Evolutionary conservation across 192 early-diverging fungal genomes (phyloP).

Genomic region (Gonapodya sp.): DNA sequence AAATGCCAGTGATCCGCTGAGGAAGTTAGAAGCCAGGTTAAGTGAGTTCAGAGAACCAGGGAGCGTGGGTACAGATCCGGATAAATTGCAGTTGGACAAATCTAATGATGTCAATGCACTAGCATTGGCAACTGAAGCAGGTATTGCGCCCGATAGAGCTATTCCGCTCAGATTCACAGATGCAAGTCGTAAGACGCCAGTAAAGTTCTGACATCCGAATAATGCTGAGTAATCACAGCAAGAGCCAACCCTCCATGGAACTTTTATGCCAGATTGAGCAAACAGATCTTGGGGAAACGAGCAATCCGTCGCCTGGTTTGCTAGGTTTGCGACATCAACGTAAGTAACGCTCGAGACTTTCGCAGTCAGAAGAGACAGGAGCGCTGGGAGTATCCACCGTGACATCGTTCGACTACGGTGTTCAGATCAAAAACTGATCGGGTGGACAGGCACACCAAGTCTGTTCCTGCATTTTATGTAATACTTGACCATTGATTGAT

Average conservation of each 20-base stretch:
- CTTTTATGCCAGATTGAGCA: not conserved
- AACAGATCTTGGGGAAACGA: not conserved
- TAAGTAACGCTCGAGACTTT: too few species aligned
- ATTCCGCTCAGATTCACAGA: not conserved
- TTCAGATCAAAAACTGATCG: too few species aligned
- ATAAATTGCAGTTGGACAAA: not conserved
- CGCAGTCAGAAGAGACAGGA: too few species aligned
- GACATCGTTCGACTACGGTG: too few species aligned
- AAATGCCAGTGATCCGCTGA: not conserved
- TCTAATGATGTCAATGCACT: not conserved
- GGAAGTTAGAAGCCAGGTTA: not conserved
- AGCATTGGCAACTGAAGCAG: not conserved
- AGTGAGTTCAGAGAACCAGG: not conserved
- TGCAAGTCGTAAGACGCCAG: not conserved
- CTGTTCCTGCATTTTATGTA: too few species aligned
- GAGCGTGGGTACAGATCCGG: not conserved
- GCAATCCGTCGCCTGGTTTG: too few species aligned
- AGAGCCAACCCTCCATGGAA: not conserved
- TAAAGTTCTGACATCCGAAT: not conserved
- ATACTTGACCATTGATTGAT: too few species aligned
- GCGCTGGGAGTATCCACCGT: too few species aligned
- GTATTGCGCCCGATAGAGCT: not conserved
- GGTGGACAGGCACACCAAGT: too few species aligned
- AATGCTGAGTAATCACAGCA: not conserved
- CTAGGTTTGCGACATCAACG: too few species aligned